Conservation (phyloP, 192 early-diverging fungal species). For the Umbelopsis sp. region DNA sequence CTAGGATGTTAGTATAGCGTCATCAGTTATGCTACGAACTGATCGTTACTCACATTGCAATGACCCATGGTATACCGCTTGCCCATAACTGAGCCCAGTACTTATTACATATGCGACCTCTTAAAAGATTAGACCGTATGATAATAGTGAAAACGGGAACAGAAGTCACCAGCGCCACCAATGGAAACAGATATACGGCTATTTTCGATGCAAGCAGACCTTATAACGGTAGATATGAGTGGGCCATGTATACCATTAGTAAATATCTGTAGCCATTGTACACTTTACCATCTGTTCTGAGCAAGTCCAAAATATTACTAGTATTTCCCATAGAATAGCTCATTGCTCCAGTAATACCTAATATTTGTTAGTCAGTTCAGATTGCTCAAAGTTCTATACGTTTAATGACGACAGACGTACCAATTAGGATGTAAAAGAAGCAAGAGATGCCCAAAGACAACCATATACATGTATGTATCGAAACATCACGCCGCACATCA, state of each 20-base stretch:
- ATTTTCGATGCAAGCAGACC: slow-evolving; percentile 41
- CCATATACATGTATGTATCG: slow-evolving; percentile 62
- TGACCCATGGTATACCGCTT: slow-evolving; percentile 60
- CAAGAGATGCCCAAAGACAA: slow-evolving; percentile 52
- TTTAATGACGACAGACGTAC: not conserved
- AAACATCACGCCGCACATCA: slow-evolving; percentile 52
- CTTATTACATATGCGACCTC: slow-evolving; percentile 48
- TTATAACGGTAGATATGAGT: slow-evolving; percentile 17
- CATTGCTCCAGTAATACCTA: slow-evolving; percentile 54
- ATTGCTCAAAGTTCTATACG: not conserved
- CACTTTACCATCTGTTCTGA: slow-evolving; percentile 26
- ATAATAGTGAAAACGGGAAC: slow-evolving; percentile 77
- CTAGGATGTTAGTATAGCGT: not conserved
- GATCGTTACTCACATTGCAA: slow-evolving; percentile 47
- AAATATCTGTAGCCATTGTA: not conserved
- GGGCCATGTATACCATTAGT: no score
- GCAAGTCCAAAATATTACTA: slow-evolving; percentile 26
- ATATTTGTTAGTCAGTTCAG: not conserved
- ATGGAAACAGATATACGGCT: slow-evolving; percentile 55
- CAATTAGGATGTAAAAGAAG: slow-evolving; percentile 53
- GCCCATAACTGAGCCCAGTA: slow-evolving; percentile 58
- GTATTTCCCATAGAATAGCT: slow-evolving; percentile 42
- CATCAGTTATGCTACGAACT: not conserved
- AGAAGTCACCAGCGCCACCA: slow-evolving; percentile 62
- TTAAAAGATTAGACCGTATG: slow-evolving; percentile 59